A percentile compares a stretch with the other conserved stretches of the same genome.
Evolutionary conservation across 2,329 filamentous ascomycete genomes (phyloP).

Genomic region (Pseudocercospora cruenta): DNA sequence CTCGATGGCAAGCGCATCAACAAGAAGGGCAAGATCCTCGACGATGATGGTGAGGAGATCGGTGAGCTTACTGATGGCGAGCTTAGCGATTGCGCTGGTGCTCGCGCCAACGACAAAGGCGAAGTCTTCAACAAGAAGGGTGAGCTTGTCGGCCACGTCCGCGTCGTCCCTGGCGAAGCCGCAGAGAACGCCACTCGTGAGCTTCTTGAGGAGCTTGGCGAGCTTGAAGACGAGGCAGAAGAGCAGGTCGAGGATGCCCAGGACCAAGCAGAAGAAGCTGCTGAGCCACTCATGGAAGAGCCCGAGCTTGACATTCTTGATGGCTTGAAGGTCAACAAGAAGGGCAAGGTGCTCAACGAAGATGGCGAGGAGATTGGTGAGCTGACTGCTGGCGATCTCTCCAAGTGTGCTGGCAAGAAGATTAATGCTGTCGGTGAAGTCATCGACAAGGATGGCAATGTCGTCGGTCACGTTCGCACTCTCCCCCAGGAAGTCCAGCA

Average conservation of each 20-base stretch:
- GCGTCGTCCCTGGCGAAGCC: slow-evolving; percentile 54
- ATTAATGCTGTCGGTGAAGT: slow-evolving; percentile 67
- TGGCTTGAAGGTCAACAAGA: slow-evolving; percentile 63
- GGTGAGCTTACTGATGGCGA: slow-evolving; percentile 55
- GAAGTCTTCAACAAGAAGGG: slow-evolving; percentile 56
- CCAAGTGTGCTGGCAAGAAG: slow-evolving; percentile 67
- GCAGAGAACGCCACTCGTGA: slow-evolving; percentile 55
- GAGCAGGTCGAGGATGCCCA: slow-evolving; percentile 20
- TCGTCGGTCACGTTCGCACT: slow-evolving; percentile 64
- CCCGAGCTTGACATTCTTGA: slow-evolving; percentile 52
- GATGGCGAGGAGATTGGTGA: slow-evolving; percentile 59
- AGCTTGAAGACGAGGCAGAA: slow-evolving; percentile 44
- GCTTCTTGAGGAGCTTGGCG: slow-evolving; percentile 52
- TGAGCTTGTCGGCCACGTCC: slow-evolving; percentile 54
- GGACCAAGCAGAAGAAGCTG: slow-evolving; percentile 18
- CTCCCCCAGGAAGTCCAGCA: slow-evolving; percentile 47
- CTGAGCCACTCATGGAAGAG: slow-evolving; percentile 35
- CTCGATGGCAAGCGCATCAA: slow-evolving; percentile 60
- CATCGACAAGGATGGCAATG: slow-evolving; percentile 64
- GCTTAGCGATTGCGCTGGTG: slow-evolving; percentile 48
- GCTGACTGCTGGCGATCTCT: slow-evolving; percentile 60
- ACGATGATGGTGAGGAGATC: slow-evolving; percentile 56
- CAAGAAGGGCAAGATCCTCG: slow-evolving; percentile 59
- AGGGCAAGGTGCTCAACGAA: slow-evolving; percentile 57
- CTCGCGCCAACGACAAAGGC: slow-evolving; percentile 55